A percentile compares a stretch with the other conserved stretches of the same genome.
Conservation (phyloP, 306 rosid species). For the Quercus wislizeni region DNA sequence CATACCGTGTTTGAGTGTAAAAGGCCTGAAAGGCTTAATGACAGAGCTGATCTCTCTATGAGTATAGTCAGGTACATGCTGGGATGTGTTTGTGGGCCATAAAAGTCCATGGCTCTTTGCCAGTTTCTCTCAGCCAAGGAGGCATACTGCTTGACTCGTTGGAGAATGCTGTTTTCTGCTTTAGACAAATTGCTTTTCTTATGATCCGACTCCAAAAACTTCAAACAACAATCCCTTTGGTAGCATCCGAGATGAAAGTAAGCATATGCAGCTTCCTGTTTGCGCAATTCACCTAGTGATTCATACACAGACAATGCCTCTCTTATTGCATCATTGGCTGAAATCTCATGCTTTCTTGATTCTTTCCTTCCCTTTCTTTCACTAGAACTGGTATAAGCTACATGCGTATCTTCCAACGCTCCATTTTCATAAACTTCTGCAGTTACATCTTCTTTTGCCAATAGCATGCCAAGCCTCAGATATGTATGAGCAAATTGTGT, state of each 20-base stretch:
- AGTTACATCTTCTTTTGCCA: constrained; percentile 79
- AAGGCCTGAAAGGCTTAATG: constrained; percentile 50
- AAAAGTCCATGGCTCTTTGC: constrained; percentile 81
- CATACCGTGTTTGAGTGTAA: constrained; percentile 71
- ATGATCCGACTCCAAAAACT: constrained; percentile 62
- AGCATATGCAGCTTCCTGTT: constrained; percentile 92
- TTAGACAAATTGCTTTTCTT: constrained; percentile 49
- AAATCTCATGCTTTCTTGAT: constrained; percentile 70
- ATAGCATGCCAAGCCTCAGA: constrained; percentile 92
- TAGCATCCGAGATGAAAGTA: constrained; percentile 84
- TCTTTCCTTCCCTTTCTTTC: constrained; percentile 51
- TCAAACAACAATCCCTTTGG: constrained; percentile 86
- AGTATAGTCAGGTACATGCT: constrained; percentile 72
- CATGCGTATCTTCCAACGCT: constrained; percentile 39
- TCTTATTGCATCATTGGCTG: constrained; percentile 93
- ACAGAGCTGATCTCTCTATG: constrained; percentile 78
- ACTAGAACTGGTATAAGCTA: constrained; percentile 27
- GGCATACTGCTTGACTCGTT: constrained; percentile 86
- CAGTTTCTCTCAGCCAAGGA: constrained; percentile 91
- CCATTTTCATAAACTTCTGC: constrained; percentile 69
- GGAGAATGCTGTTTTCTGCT: constrained; percentile 53
- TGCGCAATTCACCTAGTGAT: constrained; percentile 83
- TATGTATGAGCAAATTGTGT: constrained; percentile 90
- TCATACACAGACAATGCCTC: constrained; percentile 82
- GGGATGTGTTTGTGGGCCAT: constrained; percentile 78